Base-by-base conservation (phyloP, 202 grass and related monocot species). In the Setaria viridis region DNA sequence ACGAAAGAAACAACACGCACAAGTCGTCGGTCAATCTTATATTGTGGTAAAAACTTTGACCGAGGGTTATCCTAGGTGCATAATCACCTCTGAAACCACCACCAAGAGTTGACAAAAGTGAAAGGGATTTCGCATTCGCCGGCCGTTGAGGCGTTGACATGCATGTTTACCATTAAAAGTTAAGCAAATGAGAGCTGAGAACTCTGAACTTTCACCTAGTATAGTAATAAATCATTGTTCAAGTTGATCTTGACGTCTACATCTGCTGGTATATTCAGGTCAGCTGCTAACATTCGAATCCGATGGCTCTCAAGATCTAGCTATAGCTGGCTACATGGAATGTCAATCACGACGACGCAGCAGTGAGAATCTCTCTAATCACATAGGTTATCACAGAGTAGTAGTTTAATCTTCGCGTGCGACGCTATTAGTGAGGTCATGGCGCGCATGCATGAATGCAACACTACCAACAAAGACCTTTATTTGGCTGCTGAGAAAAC, bases 401-500 rank as follows among this genome's bases (percentile, higher is more conserved):
- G n/a, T 60, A 60, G n/a, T 60, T 60, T 25, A 11, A 60, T 60
- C 39, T 70, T 72, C 25, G 25, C 46, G 13, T 29, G 14, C 9
- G 49, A 68, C 25, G 35, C 10, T 8, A 15, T 68, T 9, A 8
- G 16, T 85, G 60, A 77, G 0, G 55, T 67, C 69, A 50, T 1
- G 7, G 21, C 21, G 45, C 39, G 13, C 1, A 9, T 75, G 58
- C 39, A 41, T 41, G 39, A 25, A 25, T 46, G 39, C 34, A 20
- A 59, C 41, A 25, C 51, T 70, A 70, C 19, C 29, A 45, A 77
- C 51, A 78, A 59, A 85, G 12, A 45, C 41, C 62, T 41, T 5
- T 6, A 41, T 41, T 41, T 41, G 39, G 39, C 5, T 41, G 39
- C 39, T 62, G 83, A 85, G 83, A 58, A 85, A 85, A 70, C 83